phyloP scores from a whole-genome alignment of 2,329 filamentous ascomycete genomes.

The Neofusicoccum kwambonambiense region DNA sequence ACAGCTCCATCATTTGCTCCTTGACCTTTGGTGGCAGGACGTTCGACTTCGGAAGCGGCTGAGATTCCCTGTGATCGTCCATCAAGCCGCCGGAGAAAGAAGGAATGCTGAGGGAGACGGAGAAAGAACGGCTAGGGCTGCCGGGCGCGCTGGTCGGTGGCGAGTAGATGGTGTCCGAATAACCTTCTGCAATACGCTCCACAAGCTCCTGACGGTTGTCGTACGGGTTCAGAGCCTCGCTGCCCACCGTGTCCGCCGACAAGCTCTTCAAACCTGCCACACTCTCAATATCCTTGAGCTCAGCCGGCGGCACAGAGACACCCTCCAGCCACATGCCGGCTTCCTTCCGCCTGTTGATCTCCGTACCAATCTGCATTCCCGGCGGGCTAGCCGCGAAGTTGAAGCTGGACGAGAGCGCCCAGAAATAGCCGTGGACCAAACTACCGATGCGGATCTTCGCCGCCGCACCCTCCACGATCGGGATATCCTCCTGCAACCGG shows the following conservation, averaged over 20 bases:
- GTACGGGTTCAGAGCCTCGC: slow-evolving; percentile 63
- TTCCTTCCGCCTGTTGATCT: slow-evolving; percentile 71
- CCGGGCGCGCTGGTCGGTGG: slow-evolving; percentile 68
- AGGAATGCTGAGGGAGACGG: slow-evolving; percentile 52
- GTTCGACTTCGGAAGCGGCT: slow-evolving; percentile 8
- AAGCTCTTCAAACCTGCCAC: not conserved
- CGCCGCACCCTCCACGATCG: slow-evolving; percentile 60
- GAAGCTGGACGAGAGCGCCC: slow-evolving; percentile 74
- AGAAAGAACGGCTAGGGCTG: slow-evolving; percentile 66
- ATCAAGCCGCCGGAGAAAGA: not conserved
- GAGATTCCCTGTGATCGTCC: slow-evolving; percentile 2
- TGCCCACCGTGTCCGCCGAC: slow-evolving; percentile 36
- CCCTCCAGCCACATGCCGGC: slow-evolving; percentile 77
- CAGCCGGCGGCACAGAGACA: slow-evolving; percentile 67
- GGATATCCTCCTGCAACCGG: slow-evolving; percentile 79
- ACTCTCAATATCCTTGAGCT: slow-evolving; percentile 56
- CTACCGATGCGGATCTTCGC: slow-evolving; percentile 79
- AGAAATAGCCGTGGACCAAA: slow-evolving; percentile 86
- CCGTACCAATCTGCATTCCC: slow-evolving; percentile 70
- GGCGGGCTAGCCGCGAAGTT: slow-evolving; percentile 69
- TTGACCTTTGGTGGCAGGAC: slow-evolving; percentile 63
- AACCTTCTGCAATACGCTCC: slow-evolving; percentile 70
- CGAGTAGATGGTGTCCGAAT: slow-evolving; percentile 61
- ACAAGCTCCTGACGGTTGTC: slow-evolving; percentile 71
- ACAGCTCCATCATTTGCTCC: slow-evolving; percentile 75